Conservation (phyloP, 1,284 basidiomycete genomes). For the Irpex lacteus region DNA sequence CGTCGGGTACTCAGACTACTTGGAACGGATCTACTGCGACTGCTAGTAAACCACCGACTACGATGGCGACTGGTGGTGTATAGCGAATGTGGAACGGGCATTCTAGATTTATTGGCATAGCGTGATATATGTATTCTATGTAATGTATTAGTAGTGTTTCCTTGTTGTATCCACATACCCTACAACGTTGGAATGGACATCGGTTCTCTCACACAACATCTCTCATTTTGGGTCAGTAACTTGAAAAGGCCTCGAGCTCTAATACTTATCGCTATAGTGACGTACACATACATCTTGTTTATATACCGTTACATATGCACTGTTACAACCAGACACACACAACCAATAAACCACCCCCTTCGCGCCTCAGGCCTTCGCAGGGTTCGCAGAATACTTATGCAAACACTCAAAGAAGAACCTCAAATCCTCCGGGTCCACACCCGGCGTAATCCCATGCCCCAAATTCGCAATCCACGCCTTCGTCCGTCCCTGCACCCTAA, state of each 20-base stretch:
- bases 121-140: constrained; percentile 8
- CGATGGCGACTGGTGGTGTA: background rate
- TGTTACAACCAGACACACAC: too few relatives aligned
- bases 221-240: too few relatives aligned
- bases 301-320: too few relatives aligned
- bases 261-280: background rate
- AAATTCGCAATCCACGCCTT: constrained; percentile 93
- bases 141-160: constrained; percentile 7
- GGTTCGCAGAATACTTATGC: constrained; percentile 68
- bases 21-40: background rate
- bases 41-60: background rate
- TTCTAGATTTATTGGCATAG: background rate
- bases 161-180: constrained; percentile 7
- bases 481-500: constrained; percentile 53
- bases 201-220: background rate
- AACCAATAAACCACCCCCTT: too few relatives aligned
- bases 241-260: too few relatives aligned
- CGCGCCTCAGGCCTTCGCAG: background rate
- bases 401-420: constrained; percentile 89
- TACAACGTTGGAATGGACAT: background rate
- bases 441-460: constrained; percentile 97
- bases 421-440: constrained; percentile 90
- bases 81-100: background rate
- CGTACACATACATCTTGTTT: too few relatives aligned
- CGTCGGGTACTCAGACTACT: background rate